Conservation (phyloP, 805 yeast species). For the Candida hispaniensis region DNA sequence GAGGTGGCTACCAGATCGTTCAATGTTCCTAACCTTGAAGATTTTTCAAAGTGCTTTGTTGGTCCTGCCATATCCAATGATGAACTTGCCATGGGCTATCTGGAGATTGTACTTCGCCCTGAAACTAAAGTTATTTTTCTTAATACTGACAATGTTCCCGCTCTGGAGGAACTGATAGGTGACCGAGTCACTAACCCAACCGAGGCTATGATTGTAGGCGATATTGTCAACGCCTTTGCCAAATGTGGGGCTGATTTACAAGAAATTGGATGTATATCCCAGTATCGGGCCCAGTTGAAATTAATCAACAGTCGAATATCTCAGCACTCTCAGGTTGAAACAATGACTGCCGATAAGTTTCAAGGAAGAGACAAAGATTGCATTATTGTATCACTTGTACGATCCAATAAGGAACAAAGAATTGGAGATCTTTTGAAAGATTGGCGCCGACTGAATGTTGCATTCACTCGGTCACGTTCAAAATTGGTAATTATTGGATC, state of each 20-base stretch:
- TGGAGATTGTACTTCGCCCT: constrained; percentile 44
- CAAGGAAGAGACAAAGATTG: constrained; percentile 96
- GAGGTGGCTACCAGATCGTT: constrained; percentile 51
- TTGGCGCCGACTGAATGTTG: constrained; percentile 89
- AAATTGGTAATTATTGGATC: constrained; percentile 83
- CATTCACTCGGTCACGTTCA: constrained; percentile 80
- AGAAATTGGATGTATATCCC: constrained; percentile 78
- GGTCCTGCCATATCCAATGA: too few species aligned
- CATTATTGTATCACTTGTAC: constrained; percentile 76
- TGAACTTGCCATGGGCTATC: constrained; percentile 37
- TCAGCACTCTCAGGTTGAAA: constrained; percentile 44
- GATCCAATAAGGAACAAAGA: constrained; percentile 54
- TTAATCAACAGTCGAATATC: constrained; percentile 32
- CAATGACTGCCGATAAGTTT: constrained; percentile 87
- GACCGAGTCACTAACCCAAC: constrained; percentile 63
- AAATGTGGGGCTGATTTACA: constrained; percentile 47
- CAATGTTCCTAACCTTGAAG: constrained; percentile 33
- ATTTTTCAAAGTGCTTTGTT: too few species aligned
- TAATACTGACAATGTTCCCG: constrained; percentile 63
- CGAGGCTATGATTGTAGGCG: constrained; percentile 58
- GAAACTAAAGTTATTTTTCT: constrained; percentile 55
- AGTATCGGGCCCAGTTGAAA: constrained; percentile 70
- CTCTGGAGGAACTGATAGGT: constrained; percentile 42
- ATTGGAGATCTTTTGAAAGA: constrained; percentile 77
- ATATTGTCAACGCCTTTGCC: constrained; percentile 48